phyloP scores from a whole-genome alignment of 2,329 filamentous ascomycete genomes.

The Atkinsonella texensis region DNA sequence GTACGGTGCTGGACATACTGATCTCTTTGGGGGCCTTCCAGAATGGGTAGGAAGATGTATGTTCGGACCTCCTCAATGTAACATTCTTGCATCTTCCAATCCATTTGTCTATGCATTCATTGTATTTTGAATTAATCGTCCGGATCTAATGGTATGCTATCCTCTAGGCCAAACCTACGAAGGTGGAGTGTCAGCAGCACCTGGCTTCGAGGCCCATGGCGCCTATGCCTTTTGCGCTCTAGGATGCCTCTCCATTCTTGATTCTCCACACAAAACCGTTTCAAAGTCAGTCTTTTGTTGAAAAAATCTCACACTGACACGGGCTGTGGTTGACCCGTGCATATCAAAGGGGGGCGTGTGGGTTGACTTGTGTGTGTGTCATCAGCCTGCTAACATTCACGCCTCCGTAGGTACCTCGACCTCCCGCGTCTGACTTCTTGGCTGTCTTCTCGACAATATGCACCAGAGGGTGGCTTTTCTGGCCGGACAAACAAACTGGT shows the following conservation, averaged over 20 bases:
- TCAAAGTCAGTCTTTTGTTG: slow-evolving; percentile 43
- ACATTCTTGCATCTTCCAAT: slow-evolving; percentile 2
- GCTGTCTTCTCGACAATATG: slow-evolving; percentile 81
- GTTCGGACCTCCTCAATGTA: slow-evolving; percentile 19
- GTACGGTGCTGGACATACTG: slow-evolving; percentile 45
- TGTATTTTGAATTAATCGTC: slow-evolving; percentile 6
- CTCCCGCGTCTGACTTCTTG: slow-evolving; percentile 68
- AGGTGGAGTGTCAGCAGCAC: slow-evolving; percentile 79
- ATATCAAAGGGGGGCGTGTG: neutral
- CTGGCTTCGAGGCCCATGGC: slow-evolving; percentile 84
- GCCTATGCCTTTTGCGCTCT: slow-evolving; percentile 94
- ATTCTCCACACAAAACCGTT: slow-evolving; percentile 63
- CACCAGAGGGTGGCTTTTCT: slow-evolving; percentile 83
- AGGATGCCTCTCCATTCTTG: slow-evolving; percentile 77
- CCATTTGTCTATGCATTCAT: slow-evolving; percentile 8
- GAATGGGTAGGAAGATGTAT: slow-evolving; percentile 73
- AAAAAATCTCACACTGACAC: neutral
- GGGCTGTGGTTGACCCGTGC: neutral
- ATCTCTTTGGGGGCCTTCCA: slow-evolving; percentile 59
- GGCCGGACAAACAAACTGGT: slow-evolving; percentile 96
- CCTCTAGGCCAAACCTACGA: slow-evolving; percentile 76
- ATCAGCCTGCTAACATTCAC: slow-evolving; percentile 20
- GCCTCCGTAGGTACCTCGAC: slow-evolving; percentile 53
- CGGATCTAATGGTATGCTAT: slow-evolving; percentile 4
- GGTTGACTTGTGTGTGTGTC: neutral